Conservation (phyloP, 2,329 filamentous ascomycete species). For the Colletotrichum liriopes region DNA sequence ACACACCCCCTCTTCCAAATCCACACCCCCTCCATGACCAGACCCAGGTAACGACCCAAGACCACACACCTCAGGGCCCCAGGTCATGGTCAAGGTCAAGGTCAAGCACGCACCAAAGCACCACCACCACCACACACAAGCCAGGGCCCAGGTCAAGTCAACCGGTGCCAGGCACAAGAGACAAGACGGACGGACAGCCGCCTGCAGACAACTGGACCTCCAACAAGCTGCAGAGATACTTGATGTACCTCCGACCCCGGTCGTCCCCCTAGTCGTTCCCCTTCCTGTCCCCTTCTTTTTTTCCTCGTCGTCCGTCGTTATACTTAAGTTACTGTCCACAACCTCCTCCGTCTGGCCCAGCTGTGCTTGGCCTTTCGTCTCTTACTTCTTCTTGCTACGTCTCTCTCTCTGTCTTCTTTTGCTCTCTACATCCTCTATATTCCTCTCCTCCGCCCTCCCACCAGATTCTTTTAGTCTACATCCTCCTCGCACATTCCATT, state of each 20-base stretch:
- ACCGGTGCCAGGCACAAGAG: not conserved
- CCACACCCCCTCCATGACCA: not conserved
- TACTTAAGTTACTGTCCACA: slow-evolving; percentile 41
- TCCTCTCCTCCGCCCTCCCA: slow-evolving; percentile 1
- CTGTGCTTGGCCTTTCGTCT: slow-evolving; percentile 41
- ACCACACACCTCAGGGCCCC: slow-evolving; percentile 16
- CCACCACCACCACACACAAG: slow-evolving; percentile 13
- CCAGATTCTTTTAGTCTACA: slow-evolving; percentile 22
- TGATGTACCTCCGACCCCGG: slow-evolving; percentile 23
- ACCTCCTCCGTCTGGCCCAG: slow-evolving; percentile 30
- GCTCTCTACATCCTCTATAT: slow-evolving; percentile 8
- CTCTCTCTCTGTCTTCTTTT: slow-evolving; percentile 31
- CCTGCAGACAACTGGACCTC: not conserved
- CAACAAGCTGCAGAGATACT: not conserved
- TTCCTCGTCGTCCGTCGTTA: slow-evolving; percentile 37
- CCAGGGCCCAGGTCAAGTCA: slow-evolving; percentile 3
- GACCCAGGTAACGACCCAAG: slow-evolving; percentile 2
- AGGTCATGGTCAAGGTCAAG: slow-evolving; percentile 23
- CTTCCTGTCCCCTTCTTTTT: slow-evolving; percentile 24
- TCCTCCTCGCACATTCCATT: slow-evolving; percentile 14
- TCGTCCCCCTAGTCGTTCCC: slow-evolving; percentile 10
- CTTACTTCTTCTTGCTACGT: slow-evolving; percentile 40
- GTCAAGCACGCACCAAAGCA: slow-evolving; percentile 16
- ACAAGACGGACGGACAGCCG: not conserved
- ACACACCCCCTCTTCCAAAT: not conserved